A percentile compares a stretch with the other conserved stretches of the same genome.
phyloP scores from a whole-genome alignment of 73 alveolate species.

The Paramecium primaurelia region DNA sequence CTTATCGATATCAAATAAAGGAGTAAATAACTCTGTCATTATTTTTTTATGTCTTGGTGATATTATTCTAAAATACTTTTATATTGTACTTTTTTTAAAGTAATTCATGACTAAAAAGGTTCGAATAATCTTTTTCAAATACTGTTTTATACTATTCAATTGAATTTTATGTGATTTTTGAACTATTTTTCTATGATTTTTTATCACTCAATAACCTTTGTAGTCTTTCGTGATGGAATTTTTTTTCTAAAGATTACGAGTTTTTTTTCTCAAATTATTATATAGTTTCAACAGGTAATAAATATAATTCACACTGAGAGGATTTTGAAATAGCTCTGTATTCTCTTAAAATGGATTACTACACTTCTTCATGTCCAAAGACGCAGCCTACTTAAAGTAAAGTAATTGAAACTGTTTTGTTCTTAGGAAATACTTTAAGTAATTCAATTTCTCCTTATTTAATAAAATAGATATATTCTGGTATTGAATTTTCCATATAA shows the following conservation, averaged over 20 bases:
- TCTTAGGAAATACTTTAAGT: neutral
- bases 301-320: neutral
- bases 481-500: neutral
- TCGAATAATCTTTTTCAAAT: neutral
- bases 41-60: neutral
- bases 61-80: neutral
- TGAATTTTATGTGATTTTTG: neutral
- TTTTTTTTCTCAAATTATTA: neutral
- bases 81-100: neutral
- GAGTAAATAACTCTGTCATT: neutral
- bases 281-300: neutral
- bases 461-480: neutral
- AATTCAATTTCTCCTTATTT: neutral
- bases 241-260: neutral
- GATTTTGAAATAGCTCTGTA: constrained; percentile 12
- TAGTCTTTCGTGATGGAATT: neutral
- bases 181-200: neutral
- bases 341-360: neutral
- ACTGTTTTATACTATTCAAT: neutral
- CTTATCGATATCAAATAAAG: neutral
- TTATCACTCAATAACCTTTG: neutral
- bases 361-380: neutral
- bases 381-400: neutral
- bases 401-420: neutral
- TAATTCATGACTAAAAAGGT: neutral